Base-by-base conservation (phyloP, 495 filamentous ascomycete species). In the Clavariopsis aquatica region DNA sequence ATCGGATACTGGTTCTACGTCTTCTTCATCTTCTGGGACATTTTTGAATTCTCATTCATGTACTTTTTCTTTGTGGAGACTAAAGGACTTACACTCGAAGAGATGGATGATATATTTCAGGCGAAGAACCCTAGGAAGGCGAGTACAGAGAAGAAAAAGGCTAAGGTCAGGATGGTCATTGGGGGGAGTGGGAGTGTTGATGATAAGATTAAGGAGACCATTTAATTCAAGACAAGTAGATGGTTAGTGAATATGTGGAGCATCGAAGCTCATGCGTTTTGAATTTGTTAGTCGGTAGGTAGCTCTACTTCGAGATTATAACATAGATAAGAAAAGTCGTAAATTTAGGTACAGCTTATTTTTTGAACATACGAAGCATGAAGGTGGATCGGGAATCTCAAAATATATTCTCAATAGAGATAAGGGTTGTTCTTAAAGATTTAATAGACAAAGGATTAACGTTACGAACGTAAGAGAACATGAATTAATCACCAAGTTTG, bases 1-100 rank as follows among this genome's bases (percentile, higher is more conserved):
- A 72, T 72, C 51, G 68, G 64, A 28, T 72, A 65, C 45, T 62
- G 61, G 64, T 69, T 70, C 58, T 72, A 72, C 57, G 38, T 72
- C 53, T 70, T 72, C 54, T 72, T 67, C 51, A 60, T 71, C 17
- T 66, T 66, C 31, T 72, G 68, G 70, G 62, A 68, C 51, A 28
- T 51, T 22, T 53, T 69, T 31, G 57, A 69, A 56, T 59, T 69
- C 27, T 56, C 53, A 12, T 61, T 69, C 45, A 62, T 69, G 54
- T 69, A 62, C 45, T 59, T 69, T 27, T 69, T 65, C 63, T 69
- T 69, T 49, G 57, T 66, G 9, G 67, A 69, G 46, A 69, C 67
- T 6, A 69, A 69, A 41, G 67, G 63, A 4, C 41, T 58, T 5
- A 69, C 62, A 9, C 62, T 69, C 4, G 67, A 69, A 41, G 67